These are phyloP conservation scores for Aspergillus sp. DNA, from an alignment of 2,329 filamentous ascomycete genomes.

Conservation along the genomic window DNA sequence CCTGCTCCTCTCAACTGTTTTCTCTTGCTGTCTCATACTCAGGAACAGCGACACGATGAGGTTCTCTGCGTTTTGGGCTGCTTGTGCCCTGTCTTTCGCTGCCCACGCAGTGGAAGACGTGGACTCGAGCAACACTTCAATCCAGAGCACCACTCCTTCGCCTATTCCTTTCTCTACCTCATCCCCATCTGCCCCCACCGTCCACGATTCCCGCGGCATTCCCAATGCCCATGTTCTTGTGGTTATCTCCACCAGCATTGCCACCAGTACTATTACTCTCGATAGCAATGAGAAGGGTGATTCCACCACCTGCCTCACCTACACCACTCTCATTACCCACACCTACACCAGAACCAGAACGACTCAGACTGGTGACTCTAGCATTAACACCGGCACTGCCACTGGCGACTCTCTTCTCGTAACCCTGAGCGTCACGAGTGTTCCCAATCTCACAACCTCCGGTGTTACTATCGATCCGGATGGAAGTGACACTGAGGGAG, in stretches of 20 bases:
- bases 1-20: neutral
- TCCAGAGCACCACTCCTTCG: neutral
- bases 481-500: neutral
- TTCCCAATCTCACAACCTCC: neutral
- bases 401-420: no score
- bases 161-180: neutral
- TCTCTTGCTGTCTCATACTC: neutral
- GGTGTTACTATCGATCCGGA: neutral
- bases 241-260: neutral
- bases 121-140: neutral
- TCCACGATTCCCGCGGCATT: neutral
- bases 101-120: neutral
- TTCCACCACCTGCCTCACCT: neutral
- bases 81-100: neutral
- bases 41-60: neutral
- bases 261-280: neutral
- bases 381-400: neutral
- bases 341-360: neutral
- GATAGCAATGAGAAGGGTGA: neutral
- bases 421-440: no score
- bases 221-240: neutral
- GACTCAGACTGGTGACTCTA: neutral
- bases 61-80: neutral
- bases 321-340: neutral
- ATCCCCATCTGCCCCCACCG: neutral